These are phyloP conservation scores for Leccinum boreale DNA, from an alignment of 768 basidiomycete genomes.

Conservation along the genomic window DNA sequence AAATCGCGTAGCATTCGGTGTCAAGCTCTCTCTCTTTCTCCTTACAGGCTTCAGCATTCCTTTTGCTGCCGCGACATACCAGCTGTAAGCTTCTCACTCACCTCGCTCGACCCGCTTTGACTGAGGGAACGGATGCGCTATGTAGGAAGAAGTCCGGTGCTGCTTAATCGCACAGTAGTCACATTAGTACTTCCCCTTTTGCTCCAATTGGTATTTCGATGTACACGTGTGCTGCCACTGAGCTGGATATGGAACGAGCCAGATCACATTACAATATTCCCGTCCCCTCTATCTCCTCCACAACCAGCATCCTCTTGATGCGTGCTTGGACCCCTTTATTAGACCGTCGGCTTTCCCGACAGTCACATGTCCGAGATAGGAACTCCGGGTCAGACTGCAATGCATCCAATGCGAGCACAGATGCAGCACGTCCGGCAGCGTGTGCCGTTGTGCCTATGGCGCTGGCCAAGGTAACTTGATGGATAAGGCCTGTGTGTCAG, in stretches of 20 bases:
- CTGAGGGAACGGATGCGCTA: background rate
- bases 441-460: conserved; percentile 49
- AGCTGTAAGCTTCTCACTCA: conserved; percentile 50
- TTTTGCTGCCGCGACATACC: conserved; percentile 56
- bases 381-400: conserved; percentile 64
- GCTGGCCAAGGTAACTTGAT: conserved; percentile 59
- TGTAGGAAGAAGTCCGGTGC: conserved; percentile 40
- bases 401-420: conserved; percentile 63
- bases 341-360: conserved; percentile 39
- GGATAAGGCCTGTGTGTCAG: conserved; percentile 54
- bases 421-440: conserved; percentile 59
- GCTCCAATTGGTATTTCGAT: background rate
- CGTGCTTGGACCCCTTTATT: conserved; percentile 40
- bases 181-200: background rate
- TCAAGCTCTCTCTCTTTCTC: conserved; percentile 38
- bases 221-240: conserved; percentile 5
- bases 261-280: conserved; percentile 12
- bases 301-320: conserved; percentile 28
- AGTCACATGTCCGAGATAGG: conserved; percentile 64
- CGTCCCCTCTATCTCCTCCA: conserved; percentile 20
- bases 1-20: conserved; percentile 44
- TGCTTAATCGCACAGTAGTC: conserved; percentile 17
- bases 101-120: background rate
- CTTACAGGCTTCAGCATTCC: conserved; percentile 62
- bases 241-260: background rate